Evolutionary conservation across 306 rosid species (phyloP).

Genomic region (Begonia masoniana): DNA sequence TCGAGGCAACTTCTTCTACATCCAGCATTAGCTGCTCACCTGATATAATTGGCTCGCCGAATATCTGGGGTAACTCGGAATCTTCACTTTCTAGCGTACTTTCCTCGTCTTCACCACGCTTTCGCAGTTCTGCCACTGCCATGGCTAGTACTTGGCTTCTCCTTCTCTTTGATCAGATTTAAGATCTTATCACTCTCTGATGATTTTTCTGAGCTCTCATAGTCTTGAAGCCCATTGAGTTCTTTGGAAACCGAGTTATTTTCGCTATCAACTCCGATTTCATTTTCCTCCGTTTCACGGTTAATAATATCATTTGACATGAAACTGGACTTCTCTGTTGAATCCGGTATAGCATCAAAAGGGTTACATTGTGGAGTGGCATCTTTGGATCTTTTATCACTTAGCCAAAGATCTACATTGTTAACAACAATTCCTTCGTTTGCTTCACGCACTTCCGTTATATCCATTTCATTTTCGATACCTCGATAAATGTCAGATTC

Average conservation of each 20-base stretch:
- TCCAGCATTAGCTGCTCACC: slow-evolving; percentile 17
- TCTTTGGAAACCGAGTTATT: slow-evolving; percentile 1
- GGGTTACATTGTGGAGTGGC: slow-evolving; percentile 4
- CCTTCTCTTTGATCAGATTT: slow-evolving; percentile 4
- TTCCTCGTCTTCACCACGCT: slow-evolving; percentile 8
- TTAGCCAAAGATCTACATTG: slow-evolving; percentile 5
- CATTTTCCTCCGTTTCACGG: too few species aligned
- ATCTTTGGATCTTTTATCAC: slow-evolving; percentile 10
- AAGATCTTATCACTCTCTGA: slow-evolving; percentile 1
- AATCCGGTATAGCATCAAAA: not conserved
- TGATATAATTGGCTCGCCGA: slow-evolving; percentile 7
- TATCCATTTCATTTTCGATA: slow-evolving; percentile 9
- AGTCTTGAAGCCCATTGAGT: not conserved
- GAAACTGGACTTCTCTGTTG: too few species aligned
- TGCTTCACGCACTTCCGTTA: slow-evolving; percentile 6
- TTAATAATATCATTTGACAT: too few species aligned
- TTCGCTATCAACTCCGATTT: too few species aligned
- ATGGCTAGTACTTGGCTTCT: slow-evolving; percentile 6
- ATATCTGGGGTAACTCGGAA: not conserved
- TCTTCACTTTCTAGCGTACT: slow-evolving; percentile 5
- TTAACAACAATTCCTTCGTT: slow-evolving; percentile 2
- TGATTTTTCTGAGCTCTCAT: slow-evolving; percentile 4
- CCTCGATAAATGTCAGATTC: slow-evolving; percentile 16
- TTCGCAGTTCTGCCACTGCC: slow-evolving; percentile 1
- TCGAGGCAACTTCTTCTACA: slow-evolving; percentile 15